A percentile compares a stretch with the other conserved stretches of the same genome.
Evolutionary conservation across 1,139 yeast genomes (phyloP).

Genomic region (Saccharomyces hybrid): DNA sequence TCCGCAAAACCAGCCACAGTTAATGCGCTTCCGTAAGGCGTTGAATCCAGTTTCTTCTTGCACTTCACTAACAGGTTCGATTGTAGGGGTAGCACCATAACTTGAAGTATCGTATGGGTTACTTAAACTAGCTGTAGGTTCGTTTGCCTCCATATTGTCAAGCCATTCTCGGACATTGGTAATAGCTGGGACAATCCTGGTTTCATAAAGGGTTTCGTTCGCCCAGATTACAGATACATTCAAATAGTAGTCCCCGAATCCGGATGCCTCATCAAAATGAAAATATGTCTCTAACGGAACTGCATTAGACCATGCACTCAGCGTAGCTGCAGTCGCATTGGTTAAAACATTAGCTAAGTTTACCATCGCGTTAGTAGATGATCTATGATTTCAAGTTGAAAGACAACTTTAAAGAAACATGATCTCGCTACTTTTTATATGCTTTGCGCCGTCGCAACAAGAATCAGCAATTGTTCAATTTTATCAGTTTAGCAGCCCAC

Average conservation of each 20-base stretch:
- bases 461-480: too few species aligned
- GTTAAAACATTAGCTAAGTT: neutral
- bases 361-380: neutral
- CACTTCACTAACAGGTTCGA: neutral
- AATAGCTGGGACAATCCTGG: neutral
- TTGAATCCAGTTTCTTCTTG: too few species aligned
- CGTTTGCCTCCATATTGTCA: neutral
- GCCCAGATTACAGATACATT: neutral
- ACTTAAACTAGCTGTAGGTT: neutral
- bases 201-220: neutral
- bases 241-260: neutral
- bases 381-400: neutral
- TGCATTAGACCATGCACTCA: neutral
- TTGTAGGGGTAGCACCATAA: neutral
- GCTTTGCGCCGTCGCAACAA: too few species aligned
- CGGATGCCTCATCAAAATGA: neutral
- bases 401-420: too few species aligned
- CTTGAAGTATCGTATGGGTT: neutral
- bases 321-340: neutral
- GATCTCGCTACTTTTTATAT: too few species aligned
- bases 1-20: too few species aligned
- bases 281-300: neutral
- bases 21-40: too few species aligned
- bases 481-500: too few species aligned
- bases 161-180: neutral